Evolutionary conservation across 768 basidiomycete genomes (phyloP).

Genomic region (Hemileccinum rubropunctum): DNA sequence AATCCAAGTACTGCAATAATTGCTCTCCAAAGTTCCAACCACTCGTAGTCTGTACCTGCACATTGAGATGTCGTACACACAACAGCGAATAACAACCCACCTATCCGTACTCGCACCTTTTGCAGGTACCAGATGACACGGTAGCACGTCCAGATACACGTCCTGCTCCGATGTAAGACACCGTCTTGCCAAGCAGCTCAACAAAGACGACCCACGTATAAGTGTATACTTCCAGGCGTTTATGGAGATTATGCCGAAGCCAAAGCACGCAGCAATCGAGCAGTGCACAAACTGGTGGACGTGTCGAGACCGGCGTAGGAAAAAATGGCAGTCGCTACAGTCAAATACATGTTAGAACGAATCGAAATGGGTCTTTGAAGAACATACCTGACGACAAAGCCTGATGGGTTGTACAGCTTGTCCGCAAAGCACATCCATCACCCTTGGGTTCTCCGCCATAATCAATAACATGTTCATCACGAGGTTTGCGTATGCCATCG

Average conservation of each 20-base stretch:
- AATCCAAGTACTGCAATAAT: conserved; percentile 55
- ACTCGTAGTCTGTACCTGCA: conserved; percentile 51
- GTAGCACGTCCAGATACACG: conserved; percentile 53
- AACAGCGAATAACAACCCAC: conserved; percentile 34
- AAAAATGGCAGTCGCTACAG: conserved; percentile 51
- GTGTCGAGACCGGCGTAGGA: conserved; percentile 36
- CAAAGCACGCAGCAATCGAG: conserved; percentile 70
- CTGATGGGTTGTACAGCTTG: conserved; percentile 42
- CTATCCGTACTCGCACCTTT: conserved; percentile 49
- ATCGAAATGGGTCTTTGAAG: not conserved
- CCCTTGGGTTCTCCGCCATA: conserved; percentile 46
- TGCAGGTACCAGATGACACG: conserved; percentile 58
- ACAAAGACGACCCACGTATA: conserved; percentile 45
- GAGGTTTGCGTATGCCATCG: conserved; percentile 61
- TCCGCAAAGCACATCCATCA: conserved; percentile 46
- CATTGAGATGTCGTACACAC: not conserved
- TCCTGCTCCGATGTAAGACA: conserved; percentile 34
- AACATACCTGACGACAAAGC: conserved; percentile 61
- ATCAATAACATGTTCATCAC: conserved; percentile 51
- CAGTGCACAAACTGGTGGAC: conserved; percentile 53
- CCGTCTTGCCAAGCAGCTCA: not conserved
- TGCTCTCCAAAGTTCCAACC: conserved; percentile 64
- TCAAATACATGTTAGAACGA: conserved; percentile 1
- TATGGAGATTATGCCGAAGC: conserved; percentile 69
- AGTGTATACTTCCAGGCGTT: conserved; percentile 52